A percentile compares a stretch with the other conserved stretches of the same genome.
Conservation (phyloP, 2,329 filamentous ascomycete genomes). For the Ophiocordyceps robertsii region DNA sequence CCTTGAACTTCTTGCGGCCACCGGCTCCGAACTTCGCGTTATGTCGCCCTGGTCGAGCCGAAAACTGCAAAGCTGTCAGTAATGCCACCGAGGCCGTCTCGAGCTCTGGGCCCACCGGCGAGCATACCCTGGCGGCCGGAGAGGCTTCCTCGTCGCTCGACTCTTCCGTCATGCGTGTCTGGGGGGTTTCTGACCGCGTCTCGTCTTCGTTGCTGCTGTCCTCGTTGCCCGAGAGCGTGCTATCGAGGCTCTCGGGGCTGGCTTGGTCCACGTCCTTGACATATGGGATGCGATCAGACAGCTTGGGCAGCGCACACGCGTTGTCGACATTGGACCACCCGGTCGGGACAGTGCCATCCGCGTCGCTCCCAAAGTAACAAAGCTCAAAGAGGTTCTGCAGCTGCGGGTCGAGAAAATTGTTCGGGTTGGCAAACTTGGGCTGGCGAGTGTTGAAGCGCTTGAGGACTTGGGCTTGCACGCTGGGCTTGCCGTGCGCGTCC, state of each 20-base stretch:
- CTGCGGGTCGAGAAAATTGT: constrained; percentile 44
- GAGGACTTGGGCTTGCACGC: constrained; percentile 21
- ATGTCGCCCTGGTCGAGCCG: constrained; percentile 7
- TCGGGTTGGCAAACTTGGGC: constrained; percentile 39
- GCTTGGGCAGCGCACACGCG: constrained; percentile 41
- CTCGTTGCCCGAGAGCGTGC: constrained; percentile 33
- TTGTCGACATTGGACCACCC: constrained; percentile 54
- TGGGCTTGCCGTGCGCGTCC: constrained; percentile 30
- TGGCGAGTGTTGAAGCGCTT: constrained; percentile 34
- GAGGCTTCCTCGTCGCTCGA: constrained; percentile 39
- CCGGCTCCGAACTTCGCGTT: constrained; percentile 13
- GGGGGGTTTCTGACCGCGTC: constrained; percentile 13
- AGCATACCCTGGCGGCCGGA: constrained; percentile 12
- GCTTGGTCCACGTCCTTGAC: constrained; percentile 32
- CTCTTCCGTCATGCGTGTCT: constrained; percentile 46
- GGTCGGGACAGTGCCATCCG: constrained; percentile 48
- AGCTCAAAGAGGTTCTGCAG: constrained; percentile 67
- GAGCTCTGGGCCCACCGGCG: background rate
- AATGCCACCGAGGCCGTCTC: background rate
- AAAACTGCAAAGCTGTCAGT: constrained; percentile 6
- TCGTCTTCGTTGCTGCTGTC: constrained; percentile 40
- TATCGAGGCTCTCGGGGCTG: constrained; percentile 33
- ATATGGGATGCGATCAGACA: constrained; percentile 31
- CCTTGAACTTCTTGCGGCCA: constrained; percentile 34
- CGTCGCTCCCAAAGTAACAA: constrained; percentile 44